phyloP scores from a whole-genome alignment of 1,139 yeast species.

The Kodamaea alishanica region DNA sequence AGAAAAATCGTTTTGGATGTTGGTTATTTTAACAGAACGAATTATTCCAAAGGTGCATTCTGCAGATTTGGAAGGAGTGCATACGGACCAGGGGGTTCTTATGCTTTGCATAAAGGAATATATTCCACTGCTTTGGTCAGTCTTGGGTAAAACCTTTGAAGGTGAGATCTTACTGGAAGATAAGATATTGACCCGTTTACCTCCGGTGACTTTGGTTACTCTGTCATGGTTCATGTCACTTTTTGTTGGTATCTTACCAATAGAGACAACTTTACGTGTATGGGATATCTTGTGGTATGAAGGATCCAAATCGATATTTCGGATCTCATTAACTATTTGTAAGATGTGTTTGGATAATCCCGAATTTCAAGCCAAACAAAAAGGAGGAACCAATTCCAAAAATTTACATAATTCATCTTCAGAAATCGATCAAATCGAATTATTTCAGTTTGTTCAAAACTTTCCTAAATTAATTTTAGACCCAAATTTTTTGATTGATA shows the following conservation, averaged over 20 bases:
- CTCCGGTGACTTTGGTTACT: slow-evolving; percentile 89
- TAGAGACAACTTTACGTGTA: slow-evolving; percentile 79
- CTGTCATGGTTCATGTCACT: slow-evolving; percentile 98
- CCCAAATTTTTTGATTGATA: slow-evolving; percentile 66
- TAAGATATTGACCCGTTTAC: slow-evolving; percentile 64
- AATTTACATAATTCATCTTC: slow-evolving; percentile 11
- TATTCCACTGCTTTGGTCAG: slow-evolving; percentile 75
- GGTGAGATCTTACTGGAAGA: slow-evolving; percentile 52
- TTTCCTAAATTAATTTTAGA: slow-evolving; percentile 71
- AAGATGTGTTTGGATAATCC: slow-evolving; percentile 68
- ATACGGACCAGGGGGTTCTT: slow-evolving; percentile 90
- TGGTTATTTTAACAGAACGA: slow-evolving; percentile 80
- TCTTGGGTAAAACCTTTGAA: slow-evolving; percentile 42
- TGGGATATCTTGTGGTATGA: slow-evolving; percentile 97
- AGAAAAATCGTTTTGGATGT: slow-evolving; percentile 92
- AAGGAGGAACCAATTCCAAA: slow-evolving; percentile 5
- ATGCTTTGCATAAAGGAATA: slow-evolving; percentile 84
- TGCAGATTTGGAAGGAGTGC: slow-evolving; percentile 86
- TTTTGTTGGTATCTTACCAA: slow-evolving; percentile 82
- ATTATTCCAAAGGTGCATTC: slow-evolving; percentile 92
- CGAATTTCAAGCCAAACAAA: slow-evolving; percentile 27
- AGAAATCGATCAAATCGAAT: slow-evolving; percentile 71
- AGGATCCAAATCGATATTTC: slow-evolving; percentile 81
- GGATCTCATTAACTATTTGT: slow-evolving; percentile 79
- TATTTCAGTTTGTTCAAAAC: slow-evolving; percentile 82